Conservation (phyloP, 2,329 filamentous ascomycete species). For the Trichophyton verrucosum region DNA sequence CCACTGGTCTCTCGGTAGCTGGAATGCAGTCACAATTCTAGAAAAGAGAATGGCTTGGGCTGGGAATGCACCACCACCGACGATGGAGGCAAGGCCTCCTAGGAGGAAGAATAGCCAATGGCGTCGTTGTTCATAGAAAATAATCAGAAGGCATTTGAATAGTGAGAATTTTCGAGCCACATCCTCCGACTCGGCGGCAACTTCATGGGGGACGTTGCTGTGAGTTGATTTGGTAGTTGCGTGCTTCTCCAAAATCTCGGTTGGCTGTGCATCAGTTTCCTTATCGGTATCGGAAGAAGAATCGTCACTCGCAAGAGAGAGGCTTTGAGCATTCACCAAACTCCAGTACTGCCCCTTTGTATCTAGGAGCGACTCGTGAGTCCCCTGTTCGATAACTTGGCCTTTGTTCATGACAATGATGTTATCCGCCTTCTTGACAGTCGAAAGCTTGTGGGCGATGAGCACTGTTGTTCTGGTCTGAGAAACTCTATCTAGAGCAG, state of each 20-base stretch:
- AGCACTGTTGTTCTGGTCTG: conserved; percentile 72
- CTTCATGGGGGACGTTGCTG: conserved; percentile 7
- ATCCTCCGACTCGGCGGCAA: neutral
- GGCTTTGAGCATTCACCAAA: conserved; percentile 54
- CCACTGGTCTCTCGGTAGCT: conserved; percentile 13
- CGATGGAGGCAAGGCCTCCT: conserved; percentile 23
- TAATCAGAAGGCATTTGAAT: conserved; percentile 24
- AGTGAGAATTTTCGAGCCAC: conserved; percentile 17
- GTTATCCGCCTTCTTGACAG: conserved; percentile 75
- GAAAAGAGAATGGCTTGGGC: conserved; percentile 35
- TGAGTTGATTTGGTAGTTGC: conserved; percentile 8
- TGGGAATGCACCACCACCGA: conserved; percentile 33
- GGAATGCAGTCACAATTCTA: conserved; percentile 18
- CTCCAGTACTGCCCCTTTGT: conserved; percentile 58
- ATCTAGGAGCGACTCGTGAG: conserved; percentile 60
- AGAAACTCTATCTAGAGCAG: conserved; percentile 66
- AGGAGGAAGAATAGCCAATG: conserved; percentile 30
- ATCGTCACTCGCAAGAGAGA: conserved; percentile 9
- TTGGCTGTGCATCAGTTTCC: conserved; percentile 1
- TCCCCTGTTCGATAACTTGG: conserved; percentile 75
- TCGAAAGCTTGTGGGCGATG: conserved; percentile 78
- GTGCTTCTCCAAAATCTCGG: conserved; percentile 3
- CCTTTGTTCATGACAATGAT: conserved; percentile 78
- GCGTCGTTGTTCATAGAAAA: conserved; percentile 25
- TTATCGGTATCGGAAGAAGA: conserved; percentile 8